phyloP scores from a whole-genome alignment of 2,329 filamentous ascomycete species.

The Myriosclerotinia duriaeana region DNA sequence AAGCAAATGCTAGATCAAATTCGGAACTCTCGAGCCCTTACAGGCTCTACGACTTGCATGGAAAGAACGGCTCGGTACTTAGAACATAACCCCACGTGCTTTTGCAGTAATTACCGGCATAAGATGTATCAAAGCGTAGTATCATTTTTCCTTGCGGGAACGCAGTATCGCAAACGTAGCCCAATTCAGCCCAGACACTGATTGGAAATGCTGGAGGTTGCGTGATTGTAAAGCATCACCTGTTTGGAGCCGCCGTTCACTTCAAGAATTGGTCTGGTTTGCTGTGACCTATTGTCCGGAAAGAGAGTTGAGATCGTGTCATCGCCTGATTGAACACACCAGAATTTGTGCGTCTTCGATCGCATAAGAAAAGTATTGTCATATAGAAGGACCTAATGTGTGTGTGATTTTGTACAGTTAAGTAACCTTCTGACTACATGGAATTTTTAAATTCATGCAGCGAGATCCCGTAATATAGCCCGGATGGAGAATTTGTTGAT shows the following conservation, averaged over 20 bases:
- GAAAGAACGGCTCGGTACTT: background rate
- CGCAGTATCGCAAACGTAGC: background rate
- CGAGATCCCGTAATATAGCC: conserved; percentile 29
- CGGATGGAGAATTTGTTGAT: conserved; percentile 26
- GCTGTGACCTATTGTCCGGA: background rate
- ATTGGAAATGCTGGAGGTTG: background rate
- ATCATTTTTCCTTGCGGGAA: background rate
- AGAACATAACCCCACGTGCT: background rate
- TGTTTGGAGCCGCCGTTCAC: background rate
- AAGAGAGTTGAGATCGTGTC: background rate
- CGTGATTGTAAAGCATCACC: background rate
- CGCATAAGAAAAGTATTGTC: conserved; percentile 6
- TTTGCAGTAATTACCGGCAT: background rate
- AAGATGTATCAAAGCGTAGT: background rate
- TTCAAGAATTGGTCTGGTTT: background rate
- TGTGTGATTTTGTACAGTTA: conserved; percentile 41
- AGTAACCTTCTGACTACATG: conserved; percentile 38
- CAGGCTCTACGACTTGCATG: background rate
- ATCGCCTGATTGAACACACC: background rate
- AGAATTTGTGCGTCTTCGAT: background rate
- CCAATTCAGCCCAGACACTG: background rate
- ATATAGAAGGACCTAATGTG: conserved; percentile 28
- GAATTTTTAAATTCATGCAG: conserved; percentile 33
- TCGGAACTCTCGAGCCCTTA: background rate
- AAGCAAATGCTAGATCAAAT: background rate